A percentile compares a stretch with the other conserved stretches of the same genome.
Conservation (phyloP, 176 grass and related monocot species). For the Zea mays region Zm-B73-REFERENCE-NAM-5.0 NC_050099.1:50996501-50997000, state of each 20-base stretch:
- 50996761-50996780: slow-evolving; percentile 42
- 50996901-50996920: slow-evolving; percentile 66
- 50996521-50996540: slow-evolving; percentile 71
- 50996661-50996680: slow-evolving; percentile 78
- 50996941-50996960: slow-evolving; percentile 64
- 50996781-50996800: slow-evolving; percentile 55
- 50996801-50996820: slow-evolving; percentile 79
- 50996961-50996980: slow-evolving; percentile 83
- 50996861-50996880: slow-evolving; percentile 99
- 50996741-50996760: slow-evolving; percentile 65
- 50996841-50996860: slow-evolving; percentile 88
- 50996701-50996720: slow-evolving; percentile 80
- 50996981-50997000: slow-evolving; percentile 86
- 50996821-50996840: slow-evolving; percentile 88
- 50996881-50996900: slow-evolving; percentile 62
- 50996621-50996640: slow-evolving; percentile 23
- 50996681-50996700: slow-evolving; percentile 81
- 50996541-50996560: slow-evolving; percentile 55
- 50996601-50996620: slow-evolving; percentile 25
- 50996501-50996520: slow-evolving; percentile 68
- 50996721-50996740: slow-evolving; percentile 76
- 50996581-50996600: slow-evolving; percentile 4
- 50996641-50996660: slow-evolving; percentile 34
- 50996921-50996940: slow-evolving; percentile 68
- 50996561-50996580: slow-evolving; percentile 9